Evolutionary conservation across 148 eudicot genomes (phyloP).

Genomic region (Agrostemma githago): DNA sequence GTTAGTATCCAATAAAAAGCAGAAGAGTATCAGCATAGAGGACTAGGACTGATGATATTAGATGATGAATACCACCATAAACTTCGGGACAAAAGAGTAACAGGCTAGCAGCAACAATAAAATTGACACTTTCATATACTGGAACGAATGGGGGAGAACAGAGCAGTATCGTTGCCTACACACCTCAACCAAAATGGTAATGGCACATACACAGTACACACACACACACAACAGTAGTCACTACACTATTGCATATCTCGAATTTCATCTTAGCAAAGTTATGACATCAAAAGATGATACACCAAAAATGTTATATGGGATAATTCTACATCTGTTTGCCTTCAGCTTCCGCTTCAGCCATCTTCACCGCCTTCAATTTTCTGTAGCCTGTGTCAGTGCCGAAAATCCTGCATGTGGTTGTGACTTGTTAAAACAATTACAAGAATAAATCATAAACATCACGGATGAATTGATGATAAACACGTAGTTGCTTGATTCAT

Average conservation of each 20-base stretch:
- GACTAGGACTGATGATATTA: too few species aligned
- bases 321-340: constrained; percentile 43
- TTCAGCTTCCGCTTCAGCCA: constrained; percentile 28
- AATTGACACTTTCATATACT: constrained; percentile 13
- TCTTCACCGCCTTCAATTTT: constrained; percentile 47
- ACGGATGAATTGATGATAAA: not conserved
- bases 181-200: not conserved
- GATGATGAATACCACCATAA: not conserved
- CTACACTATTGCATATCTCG: not conserved
- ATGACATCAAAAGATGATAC: not conserved
- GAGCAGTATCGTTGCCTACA: not conserved
- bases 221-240: not conserved
- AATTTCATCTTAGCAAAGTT: not conserved
- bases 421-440: constrained; percentile 1
- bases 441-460: not conserved
- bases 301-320: constrained; percentile 15
- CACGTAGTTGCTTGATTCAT: not conserved
- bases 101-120: not conserved
- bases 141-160: not conserved
- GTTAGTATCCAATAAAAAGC: too few species aligned
- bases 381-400: constrained; percentile 80
- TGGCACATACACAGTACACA: not conserved
- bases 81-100: not conserved
- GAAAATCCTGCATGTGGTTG: constrained; percentile 52
- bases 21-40: too few species aligned